Base-by-base conservation (phyloP, 768 basidiomycete genomes). In the Mycena venus region DNA sequence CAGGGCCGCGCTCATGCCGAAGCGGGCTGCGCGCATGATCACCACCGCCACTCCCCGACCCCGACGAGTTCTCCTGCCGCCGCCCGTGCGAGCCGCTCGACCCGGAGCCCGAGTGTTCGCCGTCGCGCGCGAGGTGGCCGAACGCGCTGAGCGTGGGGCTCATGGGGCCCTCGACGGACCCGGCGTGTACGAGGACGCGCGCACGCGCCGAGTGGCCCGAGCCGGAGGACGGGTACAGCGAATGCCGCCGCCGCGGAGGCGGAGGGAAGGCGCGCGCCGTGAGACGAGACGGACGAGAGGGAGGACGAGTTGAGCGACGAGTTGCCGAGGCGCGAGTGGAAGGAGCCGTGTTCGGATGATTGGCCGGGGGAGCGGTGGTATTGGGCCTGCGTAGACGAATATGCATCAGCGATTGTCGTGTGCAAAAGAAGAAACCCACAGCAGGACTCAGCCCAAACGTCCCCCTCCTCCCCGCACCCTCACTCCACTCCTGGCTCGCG, bases 61-160 rank as follows among this genome's bases (percentile, higher is more conserved):
- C 59, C 0, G 56, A 38, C 38, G 72, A 70, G 9, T 58, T 51
- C 63, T 66, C 75, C 36, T 70, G 68, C 40, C 68, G 31, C 55
- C 73, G 10, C 25, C 73, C 73, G 4, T 38, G 42, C 2, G 55
- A 64, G 8, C 72, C 72, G 27, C 68, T 70, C 58, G 71, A 73
- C 8, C 68, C 70, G 5, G 70, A 72, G 38, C 68, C 70, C 10
- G 70, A 72, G 38, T 68, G 32, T 12, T 76, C 72, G 19, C n/a
- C 58, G 14, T 62, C 58, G 63, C 49, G 62, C 55, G 38, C 32
- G n/a, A 58, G 58, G 25, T 63, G 58, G 5, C 72, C 75, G 51
- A 77, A 77, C 29, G 75, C 75, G 44, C 75, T 77, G 31, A 63
- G 31, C 6, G 72, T 60, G 29, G 75, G 75, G 56, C 75, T 74